Conservation (phyloP, 768 basidiomycete genomes). For the Piloderma croceum region DNA sequence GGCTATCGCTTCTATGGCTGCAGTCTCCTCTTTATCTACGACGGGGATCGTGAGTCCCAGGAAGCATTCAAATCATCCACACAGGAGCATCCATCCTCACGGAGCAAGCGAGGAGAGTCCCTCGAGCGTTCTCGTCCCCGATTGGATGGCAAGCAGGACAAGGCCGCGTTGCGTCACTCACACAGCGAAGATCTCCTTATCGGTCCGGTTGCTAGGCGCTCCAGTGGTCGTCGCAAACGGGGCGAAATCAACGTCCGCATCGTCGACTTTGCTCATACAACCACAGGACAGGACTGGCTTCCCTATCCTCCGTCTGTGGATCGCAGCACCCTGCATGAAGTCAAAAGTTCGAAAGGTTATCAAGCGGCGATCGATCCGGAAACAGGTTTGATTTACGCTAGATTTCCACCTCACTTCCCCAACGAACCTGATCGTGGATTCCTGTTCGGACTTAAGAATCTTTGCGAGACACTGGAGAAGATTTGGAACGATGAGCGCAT, state of each 20-base stretch:
- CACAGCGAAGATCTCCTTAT: conserved; percentile 76
- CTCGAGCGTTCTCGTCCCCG: conserved; percentile 51
- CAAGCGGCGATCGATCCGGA: conserved; percentile 75
- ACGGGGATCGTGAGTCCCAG: conserved; percentile 88
- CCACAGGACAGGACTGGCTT: conserved; percentile 89
- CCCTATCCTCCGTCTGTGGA: conserved; percentile 49
- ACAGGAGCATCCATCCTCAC: conserved; percentile 58
- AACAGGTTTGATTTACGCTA: conserved; percentile 80
- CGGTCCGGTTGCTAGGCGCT: conserved; percentile 60
- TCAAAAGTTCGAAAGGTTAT: conserved; percentile 67
- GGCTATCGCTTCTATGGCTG: conserved; percentile 99
- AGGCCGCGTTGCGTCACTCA: conserved; percentile 57
- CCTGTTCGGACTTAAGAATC: conserved; percentile 80
- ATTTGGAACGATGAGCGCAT: conserved; percentile 88
- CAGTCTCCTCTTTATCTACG: conserved; percentile 93
- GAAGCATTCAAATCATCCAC: conserved; percentile 59
- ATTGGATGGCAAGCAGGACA: conserved; percentile 37
- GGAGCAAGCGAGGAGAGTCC: conserved; percentile 74
- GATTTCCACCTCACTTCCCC: conserved; percentile 90
- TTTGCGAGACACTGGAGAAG: conserved; percentile 68
- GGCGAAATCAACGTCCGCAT: conserved; percentile 95
- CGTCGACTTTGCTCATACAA: conserved; percentile 98
- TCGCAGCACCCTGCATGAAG: conserved; percentile 36
- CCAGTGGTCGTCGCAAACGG: conserved; percentile 61
- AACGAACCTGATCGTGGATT: conserved; percentile 92